Evolutionary conservation across 2,329 filamentous ascomycete genomes (phyloP), one percentile per base, ranked within the genome.

Genomic region (Plenodomus tracheiphilus): DNA sequence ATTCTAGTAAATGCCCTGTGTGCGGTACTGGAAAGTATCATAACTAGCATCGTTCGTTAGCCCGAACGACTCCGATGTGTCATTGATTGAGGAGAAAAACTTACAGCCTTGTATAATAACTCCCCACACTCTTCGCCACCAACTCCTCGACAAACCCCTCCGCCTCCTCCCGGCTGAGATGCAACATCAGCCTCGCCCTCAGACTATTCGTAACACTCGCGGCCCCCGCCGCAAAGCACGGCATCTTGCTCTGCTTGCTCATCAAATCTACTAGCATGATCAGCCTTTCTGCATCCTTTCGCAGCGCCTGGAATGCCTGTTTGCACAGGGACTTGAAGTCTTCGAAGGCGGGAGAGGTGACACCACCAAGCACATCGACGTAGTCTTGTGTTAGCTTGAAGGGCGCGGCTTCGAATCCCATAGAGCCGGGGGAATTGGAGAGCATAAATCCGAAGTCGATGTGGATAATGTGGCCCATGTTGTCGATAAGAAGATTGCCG

Each of bases 401-500:
- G 1, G 89, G 89, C 4, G 89, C 89, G 13, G 89, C 89, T 74
- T 94, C 89, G 62, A 94, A 94, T 2, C 88, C 89, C 66, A 94
- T 89, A 8, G 85, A 88, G 0, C 89, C 89, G 0, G 89, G 89
- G 1, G 88, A 91, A 71, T 94, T 94, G 39, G 88, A 92, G 28
- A 94, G 78, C 88, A 94, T 93, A 70, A 94, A 94, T 46, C 89
- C 89, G 71, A 94, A 94, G 72, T 94, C 89, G 53, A 94, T 94
- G 68, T 94, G 89, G 52, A 94, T 85, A 47, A 93, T 91, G 67
- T 94, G 89, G 9, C 89, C 89, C 69, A 90, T 86, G 63, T 88
- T 91, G 71, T 93, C 89, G 62, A 94, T 88, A 51, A 94, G 80
- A 13, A 94, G 87, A 65, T 94, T 94, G 46, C 89, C 89, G 66